Base-by-base conservation (phyloP, 2,329 filamentous ascomycete genomes). In the Trichoderma sp. region DNA sequence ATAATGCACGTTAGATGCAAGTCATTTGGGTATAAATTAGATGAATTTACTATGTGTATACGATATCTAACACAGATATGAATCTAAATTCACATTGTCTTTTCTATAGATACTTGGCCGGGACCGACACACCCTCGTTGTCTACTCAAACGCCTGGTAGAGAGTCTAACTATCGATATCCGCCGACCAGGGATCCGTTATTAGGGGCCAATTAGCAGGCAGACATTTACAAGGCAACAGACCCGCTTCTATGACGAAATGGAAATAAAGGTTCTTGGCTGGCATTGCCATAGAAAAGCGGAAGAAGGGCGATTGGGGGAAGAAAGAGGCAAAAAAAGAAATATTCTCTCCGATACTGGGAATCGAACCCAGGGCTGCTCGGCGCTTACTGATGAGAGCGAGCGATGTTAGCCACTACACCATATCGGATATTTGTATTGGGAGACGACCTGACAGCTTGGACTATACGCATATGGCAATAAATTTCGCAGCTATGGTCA, bases 361-460 rank as follows among this genome's bases (percentile, higher is more conserved):
- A 70, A 70, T 70, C 69, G 69, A 70, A 70, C 69, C 69, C 69
- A 66, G 69, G 69, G 69, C 69, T 70, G 69, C 69, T 70, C 69
- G 69, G 69, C 55, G 39, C 51, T 46, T 26, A 11, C 21, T 13
- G 14, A 67, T 70, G 69, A 70, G 69, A 70, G 66, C 76, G 76
- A 77, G 76, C 76, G 76, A 77, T 77, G 76, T 77, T 77, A 77
- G 76, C 76, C 76, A 77, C 76, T 77, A 77, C 76, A 77, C 76
- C 76, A 77, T 77, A 76, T 73, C 75, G 75, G 75, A 77, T n/a
- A n/a, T n/a, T n/a, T n/a, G n/a, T n/a, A n/a, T n/a, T n/a, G n/a
- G n/a, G n/a, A n/a, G n/a, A n/a, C n/a, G n/a, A n/a, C n/a, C n/a
- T n/a, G n/a, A n/a, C n/a, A n/a, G n/a, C n/a, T n/a, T n/a, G n/a